Base-by-base conservation (phyloP, 306 rosid genomes). In the Cyamopsis tetragonoloba region DNA sequence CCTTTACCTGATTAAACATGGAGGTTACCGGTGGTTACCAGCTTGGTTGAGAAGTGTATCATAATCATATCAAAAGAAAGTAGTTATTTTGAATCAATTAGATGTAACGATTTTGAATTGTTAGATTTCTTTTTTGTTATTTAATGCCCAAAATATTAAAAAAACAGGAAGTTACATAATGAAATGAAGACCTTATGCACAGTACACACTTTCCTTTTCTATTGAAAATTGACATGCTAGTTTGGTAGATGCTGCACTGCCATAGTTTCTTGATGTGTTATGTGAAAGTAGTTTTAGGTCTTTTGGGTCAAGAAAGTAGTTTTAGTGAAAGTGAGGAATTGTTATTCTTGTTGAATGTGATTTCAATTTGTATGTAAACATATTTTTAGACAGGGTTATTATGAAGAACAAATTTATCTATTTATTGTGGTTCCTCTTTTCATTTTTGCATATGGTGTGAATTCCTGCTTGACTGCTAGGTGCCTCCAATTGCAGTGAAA, bases 11-110 rank as follows among this genome's bases (percentile, higher is more conserved):
- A 30, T 49, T 50, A 39, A 20, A 35, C 49, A 57, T 56, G 37
- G 54, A 30, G 68, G 23, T 10, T 32, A 44, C 57, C 7, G 13
- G 20, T 20, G 62, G 48, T 28, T 64, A 10, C 35, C 17, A 1
- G 17, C 35, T 71, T 23, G 42, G 55, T 68, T 62, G 38, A 74
- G 42, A 63, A 42, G 17, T 51, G 20, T 60, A 15, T 38, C 22
- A 12, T 35, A 3, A 55, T 7, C 27, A 37, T n/a, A n/a, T n/a
- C n/a, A n/a, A n/a, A n/a, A n/a, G n/a, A n/a, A n/a, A n/a, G n/a
- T n/a, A n/a, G n/a, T n/a, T n/a, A n/a, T n/a, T n/a, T 27, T 70
- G 11, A 34, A 35, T 43, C 60, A 69, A 70, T 58, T 58, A 39
- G 22, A 24, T 26, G 9, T 9, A 19, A 39, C 10, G 11, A 23